Evolutionary conservation across 129 eudicot species (phyloP).

Genomic region (Scalesia atractyloides): DNA sequence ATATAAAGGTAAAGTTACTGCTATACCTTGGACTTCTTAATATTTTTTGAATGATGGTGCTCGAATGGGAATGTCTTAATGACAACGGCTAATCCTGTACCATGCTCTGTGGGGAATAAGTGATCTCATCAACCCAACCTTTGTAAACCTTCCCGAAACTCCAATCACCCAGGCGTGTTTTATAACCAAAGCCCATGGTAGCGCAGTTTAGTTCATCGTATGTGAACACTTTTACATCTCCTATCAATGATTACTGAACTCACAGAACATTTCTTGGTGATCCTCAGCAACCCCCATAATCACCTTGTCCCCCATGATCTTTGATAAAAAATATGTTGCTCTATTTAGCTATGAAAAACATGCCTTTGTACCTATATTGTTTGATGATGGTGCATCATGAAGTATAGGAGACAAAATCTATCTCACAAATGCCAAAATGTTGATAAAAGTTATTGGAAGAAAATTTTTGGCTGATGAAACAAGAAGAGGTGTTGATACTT

Average conservation of each 20-base stretch:
- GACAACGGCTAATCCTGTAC: conserved; percentile 13
- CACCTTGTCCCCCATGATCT: neutral
- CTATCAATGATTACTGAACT: neutral
- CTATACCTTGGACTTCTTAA: neutral
- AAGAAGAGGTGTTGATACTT: neutral
- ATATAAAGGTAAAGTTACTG: too few species aligned
- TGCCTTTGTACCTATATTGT: neutral
- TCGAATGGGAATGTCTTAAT: conserved; percentile 8
- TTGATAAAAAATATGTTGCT: neutral
- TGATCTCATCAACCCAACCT: conserved; percentile 31
- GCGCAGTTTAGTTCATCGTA: conserved; percentile 18
- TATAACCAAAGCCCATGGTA: conserved; percentile 16
- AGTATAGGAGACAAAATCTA: neutral
- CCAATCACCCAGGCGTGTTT: conserved; percentile 23
- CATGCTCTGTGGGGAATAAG: conserved; percentile 9
- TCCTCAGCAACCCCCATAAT: neutral
- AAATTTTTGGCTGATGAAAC: neutral
- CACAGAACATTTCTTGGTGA: neutral
- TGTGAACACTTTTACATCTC: conserved; percentile 20
- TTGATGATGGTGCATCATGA: neutral
- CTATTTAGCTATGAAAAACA: neutral
- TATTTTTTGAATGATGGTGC: neutral
- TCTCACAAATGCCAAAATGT: neutral
- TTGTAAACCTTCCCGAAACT: conserved; percentile 25
- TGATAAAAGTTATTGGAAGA: neutral